phyloP scores from a whole-genome alignment of 805 yeast species.

The Schwanniomyces yamadae region DNA sequence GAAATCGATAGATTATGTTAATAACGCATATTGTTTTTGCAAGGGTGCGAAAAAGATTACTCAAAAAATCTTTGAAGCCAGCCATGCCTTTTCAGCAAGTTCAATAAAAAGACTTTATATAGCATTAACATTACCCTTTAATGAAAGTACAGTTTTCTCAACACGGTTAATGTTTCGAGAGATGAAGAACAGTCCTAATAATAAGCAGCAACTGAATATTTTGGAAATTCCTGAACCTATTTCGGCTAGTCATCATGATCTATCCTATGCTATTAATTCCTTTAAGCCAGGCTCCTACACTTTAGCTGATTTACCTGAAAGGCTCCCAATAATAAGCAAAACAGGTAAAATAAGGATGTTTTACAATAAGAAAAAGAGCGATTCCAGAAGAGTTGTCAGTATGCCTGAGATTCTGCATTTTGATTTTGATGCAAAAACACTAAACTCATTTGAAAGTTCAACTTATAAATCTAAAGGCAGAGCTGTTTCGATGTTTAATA shows the following conservation, averaged over 20 bases:
- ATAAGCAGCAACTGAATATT: background rate
- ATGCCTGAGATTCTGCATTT: constrained; percentile 23
- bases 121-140: too few relatives aligned
- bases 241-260: constrained; percentile 25
- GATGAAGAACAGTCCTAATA: background rate
- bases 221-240: constrained; percentile 24
- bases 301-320: constrained; percentile 28
- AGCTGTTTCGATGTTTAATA: too few relatives aligned
- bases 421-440: too few relatives aligned
- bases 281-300: constrained; percentile 26
- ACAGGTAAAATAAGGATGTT: constrained; percentile 22
- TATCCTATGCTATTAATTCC: constrained; percentile 25
- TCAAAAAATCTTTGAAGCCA: background rate
- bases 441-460: too few relatives aligned
- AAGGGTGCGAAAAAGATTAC: background rate
- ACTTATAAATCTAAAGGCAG: too few relatives aligned
- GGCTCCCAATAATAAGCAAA: constrained; percentile 21
- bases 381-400: constrained; percentile 18
- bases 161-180: too few relatives aligned
- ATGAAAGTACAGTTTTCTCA: too few relatives aligned
- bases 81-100: constrained; percentile 1
- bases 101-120: too few relatives aligned
- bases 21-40: background rate
- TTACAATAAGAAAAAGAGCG: constrained; percentile 6
- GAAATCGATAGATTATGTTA: too few relatives aligned